phyloP scores from a whole-genome alignment of 2,329 filamentous ascomycete genomes.

The Tolypocladium pustulatum region DNA sequence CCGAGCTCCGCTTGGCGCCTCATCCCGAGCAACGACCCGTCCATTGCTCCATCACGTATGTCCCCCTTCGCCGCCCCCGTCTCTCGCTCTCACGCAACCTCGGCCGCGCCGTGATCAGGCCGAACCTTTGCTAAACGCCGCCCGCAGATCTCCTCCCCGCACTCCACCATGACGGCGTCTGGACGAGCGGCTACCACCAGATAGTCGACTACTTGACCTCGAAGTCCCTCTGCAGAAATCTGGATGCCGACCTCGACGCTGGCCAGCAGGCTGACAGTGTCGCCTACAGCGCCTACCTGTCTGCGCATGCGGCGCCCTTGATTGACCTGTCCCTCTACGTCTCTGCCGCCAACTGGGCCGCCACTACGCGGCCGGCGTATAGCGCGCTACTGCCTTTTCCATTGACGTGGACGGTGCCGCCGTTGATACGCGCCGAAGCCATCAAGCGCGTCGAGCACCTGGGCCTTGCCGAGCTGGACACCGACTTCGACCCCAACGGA shows the following conservation, averaged over 20 bases:
- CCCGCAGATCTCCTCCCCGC: slow-evolving; percentile 44
- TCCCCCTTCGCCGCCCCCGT: slow-evolving; percentile 8
- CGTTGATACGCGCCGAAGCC: slow-evolving; percentile 59
- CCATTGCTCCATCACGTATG: slow-evolving; percentile 60
- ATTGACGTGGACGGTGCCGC: slow-evolving; percentile 76
- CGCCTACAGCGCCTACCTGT: slow-evolving; percentile 58
- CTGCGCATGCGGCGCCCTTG: slow-evolving; percentile 64
- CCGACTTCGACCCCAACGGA: slow-evolving; percentile 36
- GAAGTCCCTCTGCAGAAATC: slow-evolving; percentile 20
- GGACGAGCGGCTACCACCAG: slow-evolving; percentile 48
- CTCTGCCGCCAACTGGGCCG: slow-evolving; percentile 77
- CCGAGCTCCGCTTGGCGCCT: slow-evolving; percentile 54
- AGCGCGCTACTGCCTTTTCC: slow-evolving; percentile 74
- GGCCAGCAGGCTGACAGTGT: slow-evolving; percentile 34
- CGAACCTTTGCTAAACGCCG: slow-evolving; percentile 10
- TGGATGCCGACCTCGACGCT: slow-evolving; percentile 28
- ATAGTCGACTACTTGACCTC: slow-evolving; percentile 48
- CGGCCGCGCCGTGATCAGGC: background rate
- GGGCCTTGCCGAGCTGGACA: slow-evolving; percentile 57
- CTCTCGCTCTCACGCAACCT: background rate
- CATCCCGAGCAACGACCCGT: slow-evolving; percentile 62
- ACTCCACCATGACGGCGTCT: slow-evolving; percentile 38
- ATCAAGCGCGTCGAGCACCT: slow-evolving; percentile 59
- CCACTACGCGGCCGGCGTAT: slow-evolving; percentile 69
- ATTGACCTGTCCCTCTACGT: slow-evolving; percentile 84